Evolutionary conservation across 2,329 filamentous ascomycete genomes (phyloP).

Genomic region (Penicillium sclerotigenum): DNA sequence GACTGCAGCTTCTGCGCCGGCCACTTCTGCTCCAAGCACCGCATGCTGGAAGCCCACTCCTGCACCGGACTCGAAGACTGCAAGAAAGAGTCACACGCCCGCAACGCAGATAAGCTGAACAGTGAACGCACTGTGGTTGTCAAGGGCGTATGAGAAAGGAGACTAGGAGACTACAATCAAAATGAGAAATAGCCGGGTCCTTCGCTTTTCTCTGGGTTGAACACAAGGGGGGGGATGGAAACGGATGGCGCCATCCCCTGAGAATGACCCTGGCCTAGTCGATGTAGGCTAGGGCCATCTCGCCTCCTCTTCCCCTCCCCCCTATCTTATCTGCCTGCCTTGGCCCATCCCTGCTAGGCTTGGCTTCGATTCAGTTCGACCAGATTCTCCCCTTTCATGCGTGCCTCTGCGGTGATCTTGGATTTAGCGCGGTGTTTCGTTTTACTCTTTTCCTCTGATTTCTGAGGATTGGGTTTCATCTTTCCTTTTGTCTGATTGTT

Average conservation of each 20-base stretch:
- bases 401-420: constrained; percentile 19
- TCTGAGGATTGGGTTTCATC: not conserved
- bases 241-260: not conserved
- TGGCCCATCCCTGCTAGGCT: not conserved
- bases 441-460: not conserved
- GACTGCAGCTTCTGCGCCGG: constrained; percentile 94
- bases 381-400: constrained; percentile 11
- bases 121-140: constrained; percentile 91
- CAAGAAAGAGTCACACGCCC: constrained; percentile 94
- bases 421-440: constrained; percentile 35
- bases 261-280: not conserved
- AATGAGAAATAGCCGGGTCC: not conserved
- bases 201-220: not conserved
- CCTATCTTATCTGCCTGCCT: not conserved
- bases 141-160: constrained; percentile 67
- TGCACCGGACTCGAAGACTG: constrained; percentile 92
- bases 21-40: constrained; percentile 92
- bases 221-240: not conserved
- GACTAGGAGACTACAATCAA: not conserved
- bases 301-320: not conserved
- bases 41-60: constrained; percentile 89
- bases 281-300: not conserved
- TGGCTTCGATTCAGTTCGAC: not conserved
- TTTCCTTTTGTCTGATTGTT: constrained; percentile 8
- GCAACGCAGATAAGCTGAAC: constrained; percentile 89